Base-by-base conservation (phyloP, 2,329 filamentous ascomycete genomes). In the Alternaria atra region DNA sequence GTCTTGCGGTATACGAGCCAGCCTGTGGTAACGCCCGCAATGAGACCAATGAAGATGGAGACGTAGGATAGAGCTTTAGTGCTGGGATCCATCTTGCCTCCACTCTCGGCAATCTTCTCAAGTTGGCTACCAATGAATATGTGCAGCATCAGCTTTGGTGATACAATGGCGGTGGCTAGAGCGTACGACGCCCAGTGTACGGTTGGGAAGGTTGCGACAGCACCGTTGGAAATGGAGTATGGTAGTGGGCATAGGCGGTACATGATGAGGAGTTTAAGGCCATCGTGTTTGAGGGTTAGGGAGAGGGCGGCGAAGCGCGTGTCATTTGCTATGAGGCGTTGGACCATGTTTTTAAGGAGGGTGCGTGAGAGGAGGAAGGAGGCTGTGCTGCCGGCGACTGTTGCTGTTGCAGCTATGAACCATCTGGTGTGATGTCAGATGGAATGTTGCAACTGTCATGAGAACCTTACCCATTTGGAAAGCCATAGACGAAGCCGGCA, bases 211-310 rank as follows among this genome's bases (percentile, higher is more conserved):
- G 95, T 98, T 30, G 93, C 93, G 56, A 99, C 87, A 62, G 97
- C 97, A 52, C 93, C 95, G 76, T 99, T 99, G 75, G 91, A 94
- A 68, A 98, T 83, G 53, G 91, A 95, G 78, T 97, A 99, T 13
- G 95, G 95, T 61, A 99, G 78, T 2, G 95, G 95, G 73, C 94
- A 98, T 66, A 98, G 86, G 30, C 95, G 88, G 70, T 99, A 95
- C 86, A 95, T 96, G 64, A 92, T 90, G 46, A 99, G 85, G 55
- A 98, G 89, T 72, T 93, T 91, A 52, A 99, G 80, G 1, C 95
- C 95, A 73, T 99, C 95, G 73, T 92, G 90, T 66, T 97, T 93
- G 63, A 99, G 84, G 7, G 95, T 95, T 71, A 97, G 86, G 23
- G 91, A 88, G 27, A 99, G 85, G 5, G 95, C 95, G 9, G 95